These are phyloP conservation scores for Blastobotrys apis DNA, from an alignment of 1,139 yeast species.

Conservation along the genomic window DNA sequence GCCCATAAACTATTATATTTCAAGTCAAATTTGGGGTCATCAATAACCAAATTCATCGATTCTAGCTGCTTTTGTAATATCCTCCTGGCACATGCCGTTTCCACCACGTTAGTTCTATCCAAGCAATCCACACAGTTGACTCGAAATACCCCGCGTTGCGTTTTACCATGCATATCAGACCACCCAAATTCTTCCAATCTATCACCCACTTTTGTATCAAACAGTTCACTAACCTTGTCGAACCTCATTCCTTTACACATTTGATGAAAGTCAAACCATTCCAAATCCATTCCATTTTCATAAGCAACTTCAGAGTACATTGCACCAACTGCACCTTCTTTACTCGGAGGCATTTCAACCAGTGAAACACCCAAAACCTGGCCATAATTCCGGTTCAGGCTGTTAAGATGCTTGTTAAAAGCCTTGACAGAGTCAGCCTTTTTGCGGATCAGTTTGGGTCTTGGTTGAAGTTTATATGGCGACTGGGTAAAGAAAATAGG, in stretches of 20 bases:
- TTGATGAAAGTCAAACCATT: conserved; percentile 45
- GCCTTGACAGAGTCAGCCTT: conserved; percentile 29
- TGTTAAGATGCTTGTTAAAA: conserved; percentile 34
- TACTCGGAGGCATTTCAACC: conserved; percentile 37
- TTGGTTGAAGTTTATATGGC: conserved; percentile 45
- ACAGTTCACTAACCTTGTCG: conserved; percentile 33
- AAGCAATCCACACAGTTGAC: conserved; percentile 36
- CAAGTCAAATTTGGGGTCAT: conserved; percentile 12
- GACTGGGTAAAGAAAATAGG: conserved; percentile 54
- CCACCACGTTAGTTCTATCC: conserved; percentile 40
- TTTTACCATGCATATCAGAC: conserved; percentile 25
- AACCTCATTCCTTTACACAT: conserved; percentile 41
- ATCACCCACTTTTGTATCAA: conserved; percentile 31
- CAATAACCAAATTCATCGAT: conserved; percentile 20
- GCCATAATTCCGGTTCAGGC: conserved; percentile 28
- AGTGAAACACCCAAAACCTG: conserved; percentile 36
- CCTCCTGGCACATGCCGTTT: conserved; percentile 35
- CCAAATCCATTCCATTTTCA: conserved; percentile 28
- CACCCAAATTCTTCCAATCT: conserved; percentile 31
- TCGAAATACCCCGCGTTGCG: conserved; percentile 39
- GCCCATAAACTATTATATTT: conserved; percentile 41
- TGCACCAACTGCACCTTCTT: conserved; percentile 37
- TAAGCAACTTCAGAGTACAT: conserved; percentile 32
- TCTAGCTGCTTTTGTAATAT: conserved; percentile 30
- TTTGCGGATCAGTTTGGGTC: conserved; percentile 36